Evolutionary conservation across 768 basidiomycete genomes (phyloP).

Genomic region (Lactifluus subvellereus): DNA sequence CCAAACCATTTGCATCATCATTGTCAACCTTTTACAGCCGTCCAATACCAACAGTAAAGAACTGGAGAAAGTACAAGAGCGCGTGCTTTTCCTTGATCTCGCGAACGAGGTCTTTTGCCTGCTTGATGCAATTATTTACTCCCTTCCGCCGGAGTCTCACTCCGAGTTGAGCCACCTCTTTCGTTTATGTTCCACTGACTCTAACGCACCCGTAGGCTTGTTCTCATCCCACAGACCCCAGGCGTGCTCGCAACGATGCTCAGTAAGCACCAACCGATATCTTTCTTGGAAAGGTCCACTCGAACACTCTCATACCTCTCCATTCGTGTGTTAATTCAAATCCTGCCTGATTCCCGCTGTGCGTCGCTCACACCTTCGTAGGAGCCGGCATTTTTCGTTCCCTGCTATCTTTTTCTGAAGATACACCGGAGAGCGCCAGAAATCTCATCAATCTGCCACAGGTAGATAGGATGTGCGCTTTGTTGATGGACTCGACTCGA

Average conservation of each 20-base stretch:
- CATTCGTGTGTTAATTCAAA: conserved; percentile 36
- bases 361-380: neutral
- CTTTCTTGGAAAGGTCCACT: conserved; percentile 37
- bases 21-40: conserved; percentile 14
- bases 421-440: conserved; percentile 14
- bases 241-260: conserved; percentile 46
- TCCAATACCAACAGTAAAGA: conserved; percentile 9
- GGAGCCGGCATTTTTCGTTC: conserved; percentile 16
- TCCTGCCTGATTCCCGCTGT: conserved; percentile 40
- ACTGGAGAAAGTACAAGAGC: neutral
- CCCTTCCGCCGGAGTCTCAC: conserved; percentile 13
- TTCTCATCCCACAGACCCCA: conserved; percentile 35
- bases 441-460: conserved; percentile 28
- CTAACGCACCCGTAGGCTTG: conserved; percentile 33
- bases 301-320: conserved; percentile 46
- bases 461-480: conserved; percentile 30
- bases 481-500: conserved; percentile 27
- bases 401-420: conserved; percentile 22
- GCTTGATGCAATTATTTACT: conserved; percentile 18
- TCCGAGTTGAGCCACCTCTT: conserved; percentile 5
- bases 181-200: neutral
- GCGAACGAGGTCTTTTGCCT: conserved; percentile 16
- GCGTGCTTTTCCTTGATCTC: neutral
- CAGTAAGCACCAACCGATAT: conserved; percentile 43
- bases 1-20: conserved; percentile 12